phyloP scores from a whole-genome alignment of 306 rosid genomes.

The Lathyrus sativus region DNA sequence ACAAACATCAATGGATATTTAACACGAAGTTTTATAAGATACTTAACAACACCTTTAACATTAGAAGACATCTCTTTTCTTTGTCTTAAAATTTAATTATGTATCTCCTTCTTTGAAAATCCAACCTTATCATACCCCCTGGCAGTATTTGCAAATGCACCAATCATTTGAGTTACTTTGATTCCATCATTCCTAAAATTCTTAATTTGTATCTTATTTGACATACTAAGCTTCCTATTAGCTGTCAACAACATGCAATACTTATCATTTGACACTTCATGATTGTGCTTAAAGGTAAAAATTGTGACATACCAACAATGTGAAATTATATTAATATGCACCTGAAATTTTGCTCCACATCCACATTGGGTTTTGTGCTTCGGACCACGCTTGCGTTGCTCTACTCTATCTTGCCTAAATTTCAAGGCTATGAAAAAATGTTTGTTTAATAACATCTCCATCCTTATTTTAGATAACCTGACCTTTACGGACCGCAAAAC shows the following conservation, averaged over 20 bases:
- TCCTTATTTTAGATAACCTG: too few relatives aligned
- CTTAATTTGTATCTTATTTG: not conserved
- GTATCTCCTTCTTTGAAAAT: not conserved
- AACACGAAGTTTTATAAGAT: too few relatives aligned
- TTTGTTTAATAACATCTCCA: not conserved
- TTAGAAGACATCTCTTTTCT: too few relatives aligned
- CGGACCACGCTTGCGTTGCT: not conserved
- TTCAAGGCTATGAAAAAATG: too few relatives aligned
- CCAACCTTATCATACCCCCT: not conserved
- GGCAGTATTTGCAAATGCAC: not conserved
- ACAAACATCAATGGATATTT: not conserved
- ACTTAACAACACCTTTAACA: too few relatives aligned
- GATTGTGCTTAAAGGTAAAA: too few relatives aligned
- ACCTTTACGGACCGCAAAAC: too few relatives aligned
- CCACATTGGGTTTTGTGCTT: not conserved
- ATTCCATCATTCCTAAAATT: not conserved
- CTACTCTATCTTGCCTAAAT: not conserved
- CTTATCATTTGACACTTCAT: too few relatives aligned
- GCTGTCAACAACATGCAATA: too few relatives aligned
- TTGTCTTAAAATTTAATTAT: too few relatives aligned
- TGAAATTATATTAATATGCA: not conserved
- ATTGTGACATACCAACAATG: too few relatives aligned
- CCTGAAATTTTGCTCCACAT: not conserved
- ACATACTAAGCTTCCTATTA: not conserved
- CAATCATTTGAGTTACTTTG: not conserved